Evolutionary conservation across 306 rosid genomes (phyloP).

Genomic region (Cucurbita moschata): DNA sequence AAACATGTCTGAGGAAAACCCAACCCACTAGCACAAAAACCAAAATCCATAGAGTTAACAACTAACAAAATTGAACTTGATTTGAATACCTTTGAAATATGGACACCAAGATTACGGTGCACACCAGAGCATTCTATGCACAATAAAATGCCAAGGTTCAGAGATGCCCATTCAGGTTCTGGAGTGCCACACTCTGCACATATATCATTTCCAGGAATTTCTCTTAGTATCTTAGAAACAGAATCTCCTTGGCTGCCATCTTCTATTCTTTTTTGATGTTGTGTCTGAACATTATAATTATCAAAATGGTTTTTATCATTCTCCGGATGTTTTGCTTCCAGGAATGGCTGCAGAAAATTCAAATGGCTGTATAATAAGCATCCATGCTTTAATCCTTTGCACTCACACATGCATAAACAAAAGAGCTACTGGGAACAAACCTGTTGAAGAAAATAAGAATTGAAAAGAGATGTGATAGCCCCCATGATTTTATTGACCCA

Average conservation of each 20-base stretch:
- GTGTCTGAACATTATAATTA: conserved; percentile 27
- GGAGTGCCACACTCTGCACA: conserved; percentile 88
- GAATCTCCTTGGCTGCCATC: conserved; percentile 36
- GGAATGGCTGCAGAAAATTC: conserved; percentile 52
- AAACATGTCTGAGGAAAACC: not conserved
- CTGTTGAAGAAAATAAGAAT: conserved; percentile 79
- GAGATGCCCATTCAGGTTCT: conserved; percentile 96
- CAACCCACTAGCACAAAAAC: not conserved
- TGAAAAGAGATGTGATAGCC: conserved; percentile 66
- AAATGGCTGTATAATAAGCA: not conserved
- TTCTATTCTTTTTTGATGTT: conserved; percentile 21
- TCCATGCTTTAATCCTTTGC: conserved; percentile 3
- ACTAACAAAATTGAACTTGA: conserved; percentile 7
- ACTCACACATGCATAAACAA: not conserved
- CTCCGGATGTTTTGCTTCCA: conserved; percentile 13
- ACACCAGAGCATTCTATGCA: conserved; percentile 97
- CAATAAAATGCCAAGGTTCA: conserved; percentile 78
- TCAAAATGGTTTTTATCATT: conserved; percentile 20
- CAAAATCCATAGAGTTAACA: not conserved
- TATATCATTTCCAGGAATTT: conserved; percentile 72
- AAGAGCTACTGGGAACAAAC: conserved; percentile 21
- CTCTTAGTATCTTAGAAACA: conserved; percentile 58
- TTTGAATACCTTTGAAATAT: conserved; percentile 70
- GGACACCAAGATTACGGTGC: conserved; percentile 96
- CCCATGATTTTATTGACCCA: conserved; percentile 76